Evolutionary conservation across 2,329 filamentous ascomycete genomes (phyloP).

Genomic region (Seiridium cupressi): DNA sequence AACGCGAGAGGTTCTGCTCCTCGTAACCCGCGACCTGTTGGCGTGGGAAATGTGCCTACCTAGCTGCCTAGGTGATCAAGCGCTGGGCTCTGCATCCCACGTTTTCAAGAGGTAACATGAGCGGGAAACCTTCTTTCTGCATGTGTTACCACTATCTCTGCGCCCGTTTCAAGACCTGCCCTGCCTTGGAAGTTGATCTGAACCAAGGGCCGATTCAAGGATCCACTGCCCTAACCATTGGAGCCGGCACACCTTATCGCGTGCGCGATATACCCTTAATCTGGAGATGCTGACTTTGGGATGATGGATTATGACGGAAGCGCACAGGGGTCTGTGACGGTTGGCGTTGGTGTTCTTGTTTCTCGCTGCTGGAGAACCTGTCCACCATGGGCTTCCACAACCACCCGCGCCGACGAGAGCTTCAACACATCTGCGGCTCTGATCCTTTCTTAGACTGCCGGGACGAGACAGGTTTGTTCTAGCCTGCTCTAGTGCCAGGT

Average conservation of each 20-base stretch:
- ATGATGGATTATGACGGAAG: not conserved
- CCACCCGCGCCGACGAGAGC: not conserved
- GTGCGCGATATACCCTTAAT: not conserved
- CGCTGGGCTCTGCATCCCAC: not conserved
- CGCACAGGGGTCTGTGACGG: not conserved
- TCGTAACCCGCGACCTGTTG: too few relatives aligned
- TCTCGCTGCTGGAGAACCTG: not conserved
- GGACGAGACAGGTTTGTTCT: not conserved
- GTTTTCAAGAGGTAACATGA: not conserved
- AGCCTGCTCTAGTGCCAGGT: not conserved
- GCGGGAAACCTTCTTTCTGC: not conserved
- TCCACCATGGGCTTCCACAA: not conserved
- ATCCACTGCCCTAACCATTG: not conserved
- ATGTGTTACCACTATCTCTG: conserved; percentile 3
- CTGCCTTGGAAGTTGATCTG: conserved; percentile 5
- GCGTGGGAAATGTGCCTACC: too few relatives aligned
- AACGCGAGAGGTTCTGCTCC: too few relatives aligned
- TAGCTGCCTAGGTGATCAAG: not conserved
- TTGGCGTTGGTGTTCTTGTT: not conserved
- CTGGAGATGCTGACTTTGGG: not conserved
- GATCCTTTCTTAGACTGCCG: not conserved
- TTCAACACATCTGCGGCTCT: not conserved
- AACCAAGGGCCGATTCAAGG: conserved; percentile 1
- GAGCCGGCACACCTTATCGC: not conserved
- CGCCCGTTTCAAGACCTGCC: conserved; percentile 4